Base-by-base conservation (phyloP, 2,329 filamentous ascomycete genomes). In the Thielaviopsis musarum region DNA sequence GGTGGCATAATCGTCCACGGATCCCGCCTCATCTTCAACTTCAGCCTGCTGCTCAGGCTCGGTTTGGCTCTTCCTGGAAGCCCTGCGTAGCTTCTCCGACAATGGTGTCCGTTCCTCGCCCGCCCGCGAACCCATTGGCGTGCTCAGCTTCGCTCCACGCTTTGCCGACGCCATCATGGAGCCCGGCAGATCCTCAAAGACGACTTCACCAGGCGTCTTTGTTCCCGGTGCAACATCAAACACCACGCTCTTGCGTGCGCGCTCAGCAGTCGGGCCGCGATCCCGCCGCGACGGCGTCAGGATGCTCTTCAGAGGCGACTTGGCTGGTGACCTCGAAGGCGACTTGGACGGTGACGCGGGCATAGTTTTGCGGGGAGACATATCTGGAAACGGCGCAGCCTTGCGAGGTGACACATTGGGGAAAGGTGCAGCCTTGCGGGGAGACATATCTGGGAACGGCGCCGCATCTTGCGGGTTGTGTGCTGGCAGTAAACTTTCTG, bases 191-290 rank as follows among this genome's bases (percentile, higher is more conserved):
- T 82, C 78, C 41, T 77, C 75, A 59, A 81, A 80, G 55, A 73
- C 76, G 0, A 79, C 67, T 53, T 80, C 77, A 12, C 67, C 68
- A 21, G 51, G 66, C n/a, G 49, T 61, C 64, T 26, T 67, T 62
- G 10, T 63, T 64, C 41, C 65, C 63, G 26, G 63, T 65, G 24
- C 38, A 28, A 64, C 64, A 17, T 75, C 71, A 64, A 83, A 84
- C 0, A 73, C 76, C 15, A 83, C 81, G 63, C 69, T 82, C 67
- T 83, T 84, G 15, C 69, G 73, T 19, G 67, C 66, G 19, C 67
- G 68, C 24, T 56, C 70, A 63, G 65, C 72, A 21, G 61, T 57
- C 21, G 62, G 54, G 48, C 67, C 68, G 9, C 61, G 63, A 52
- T 66, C 69, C 61, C 72, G 74, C 67, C 76, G 79, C 19, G 71